Evolutionary conservation across 495 filamentous ascomycete species (phyloP).

Genomic region (Hypoxylon cercidicola): DNA sequence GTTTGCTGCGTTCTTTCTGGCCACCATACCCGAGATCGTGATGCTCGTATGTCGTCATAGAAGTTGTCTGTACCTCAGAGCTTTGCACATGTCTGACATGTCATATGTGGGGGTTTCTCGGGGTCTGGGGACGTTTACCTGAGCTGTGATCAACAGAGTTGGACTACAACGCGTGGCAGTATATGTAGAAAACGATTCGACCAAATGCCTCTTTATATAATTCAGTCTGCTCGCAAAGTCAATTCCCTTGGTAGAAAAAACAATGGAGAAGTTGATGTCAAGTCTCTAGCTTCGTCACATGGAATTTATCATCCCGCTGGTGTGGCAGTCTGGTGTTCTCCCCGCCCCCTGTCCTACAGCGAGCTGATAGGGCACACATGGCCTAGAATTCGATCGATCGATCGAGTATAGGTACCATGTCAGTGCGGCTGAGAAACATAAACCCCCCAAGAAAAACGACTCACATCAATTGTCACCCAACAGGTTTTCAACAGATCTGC

Average conservation of each 20-base stretch:
- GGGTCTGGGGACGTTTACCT: too few relatives aligned
- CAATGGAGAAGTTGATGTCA: constrained; percentile 6
- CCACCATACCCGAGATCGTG: constrained; percentile 14
- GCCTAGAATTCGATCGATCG: constrained; percentile 28
- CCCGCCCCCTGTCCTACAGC: not conserved
- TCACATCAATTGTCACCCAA: not conserved
- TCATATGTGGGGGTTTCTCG: constrained; percentile 25
- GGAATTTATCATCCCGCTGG: constrained; percentile 4
- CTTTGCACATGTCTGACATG: constrained; percentile 2
- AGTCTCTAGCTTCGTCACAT: constrained; percentile 5
- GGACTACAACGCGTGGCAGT: not conserved
- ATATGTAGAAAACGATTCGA: not conserved
- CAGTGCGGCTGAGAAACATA: constrained; percentile 22
- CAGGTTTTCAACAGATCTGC: constrained; percentile 14
- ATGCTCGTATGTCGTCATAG: constrained; percentile 38
- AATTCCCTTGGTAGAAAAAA: not conserved
- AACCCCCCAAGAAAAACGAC: not conserved
- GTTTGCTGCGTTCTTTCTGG: not conserved
- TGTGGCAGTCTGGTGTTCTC: not conserved
- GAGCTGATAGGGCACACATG: too few relatives aligned
- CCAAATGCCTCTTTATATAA: not conserved
- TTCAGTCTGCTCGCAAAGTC: not conserved
- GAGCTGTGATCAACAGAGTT: constrained; percentile 1
- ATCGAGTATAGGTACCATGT: constrained; percentile 5
- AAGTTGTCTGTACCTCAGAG: constrained; percentile 18